Base-by-base conservation (phyloP, 352 stramenopile genomes). In the Phytophthora ramorum region DNA sequence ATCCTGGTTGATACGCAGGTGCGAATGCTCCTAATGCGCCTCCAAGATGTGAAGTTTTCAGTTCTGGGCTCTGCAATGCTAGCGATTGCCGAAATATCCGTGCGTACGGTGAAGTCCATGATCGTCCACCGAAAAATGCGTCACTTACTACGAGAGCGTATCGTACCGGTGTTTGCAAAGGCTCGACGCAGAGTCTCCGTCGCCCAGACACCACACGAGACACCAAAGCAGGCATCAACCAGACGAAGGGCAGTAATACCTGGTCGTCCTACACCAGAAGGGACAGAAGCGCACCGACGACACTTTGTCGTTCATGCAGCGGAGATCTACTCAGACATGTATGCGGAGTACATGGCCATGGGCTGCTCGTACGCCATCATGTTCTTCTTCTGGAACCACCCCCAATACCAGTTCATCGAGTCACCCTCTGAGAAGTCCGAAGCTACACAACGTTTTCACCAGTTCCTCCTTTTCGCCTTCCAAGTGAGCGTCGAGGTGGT, bases 261-360 rank as follows among this genome's bases (percentile, higher is more conserved):
- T 10, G 12, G 7, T 20, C 32, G 10, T 26, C 22, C 45, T 13
- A 16, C 12, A 8, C 7, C 44, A 8, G 46, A 35, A n/a, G 34
- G 48, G 8, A 35, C 12, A 6, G 45, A 55, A 16, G 12, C 40
- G 10, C 41, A n/a, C 3, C 49, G 16, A 32, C 41, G 44, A 3
- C n/a, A 51, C 7, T n/a, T 57, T 16, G 43, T 58, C 7, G 24
- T 63, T 7, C 76, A 81, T 45, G 50, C 60, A 1, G 56, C 53
- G 3, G 72, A 81, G 32, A 53, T 75, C 28, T 69, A 56, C 14
- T 63, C 63, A 13, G 70, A 76, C 40, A 81, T 81, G 73, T 79
- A 75, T 46, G 69, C 69, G 13, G 76, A 84, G 45, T 84, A 81
- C 38, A 35, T 84, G n/a, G 63, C 66, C 8, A 76, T 84, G 43